Evolutionary conservation across 163 green algal species (phyloP), one percentile per base, ranked within the genome.

Genomic region (Volvox carteri): DNA sequence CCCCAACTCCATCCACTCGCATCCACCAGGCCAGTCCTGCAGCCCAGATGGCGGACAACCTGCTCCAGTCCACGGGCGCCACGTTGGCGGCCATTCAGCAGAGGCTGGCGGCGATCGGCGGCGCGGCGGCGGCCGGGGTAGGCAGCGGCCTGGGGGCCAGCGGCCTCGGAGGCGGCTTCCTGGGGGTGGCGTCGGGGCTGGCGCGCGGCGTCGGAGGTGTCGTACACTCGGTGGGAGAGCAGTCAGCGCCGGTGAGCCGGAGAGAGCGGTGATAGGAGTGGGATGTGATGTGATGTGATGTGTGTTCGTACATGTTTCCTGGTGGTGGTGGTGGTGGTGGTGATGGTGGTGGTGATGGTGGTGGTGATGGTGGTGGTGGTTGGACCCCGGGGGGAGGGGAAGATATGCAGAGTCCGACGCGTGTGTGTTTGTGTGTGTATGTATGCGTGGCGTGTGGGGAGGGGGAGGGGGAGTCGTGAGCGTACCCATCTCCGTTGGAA

Each of bases 1-100:
- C 12, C 35, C 70, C 8, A 77, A 37, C 33, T 25, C 16, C 25
- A n/a, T n/a, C n/a, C n/a, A n/a, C n/a, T n/a, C n/a, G n/a, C n/a
- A n/a, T n/a, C n/a, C 50, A 23, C 8, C 86, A 87, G 74, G 85
- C 50, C 68, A 93, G 90, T 77, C 90, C 90, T 30, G 90, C 90
- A 7, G 83, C 75, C 12, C 76, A 87, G 44, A 87, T 93, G 41
- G 90, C 90, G 0, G 86, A 91, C 90, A 89, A 58, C 52, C 70
- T 93, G 68, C 83, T 88, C 11, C 62, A 78, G 44, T 87, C 81
- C 81, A 87, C 81, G 0, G 70, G 84, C 0, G 84, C 84, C 67
- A 83, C 84, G 25, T 60, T 60, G 70, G 84, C 84, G 1, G 84
- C 84, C 39, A 88, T 88, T 25, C 70, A 81, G 68, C 68, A 80